phyloP scores from a whole-genome alignment of 108 stramenopile genomes.

The Nitzschia putrida region DNA sequence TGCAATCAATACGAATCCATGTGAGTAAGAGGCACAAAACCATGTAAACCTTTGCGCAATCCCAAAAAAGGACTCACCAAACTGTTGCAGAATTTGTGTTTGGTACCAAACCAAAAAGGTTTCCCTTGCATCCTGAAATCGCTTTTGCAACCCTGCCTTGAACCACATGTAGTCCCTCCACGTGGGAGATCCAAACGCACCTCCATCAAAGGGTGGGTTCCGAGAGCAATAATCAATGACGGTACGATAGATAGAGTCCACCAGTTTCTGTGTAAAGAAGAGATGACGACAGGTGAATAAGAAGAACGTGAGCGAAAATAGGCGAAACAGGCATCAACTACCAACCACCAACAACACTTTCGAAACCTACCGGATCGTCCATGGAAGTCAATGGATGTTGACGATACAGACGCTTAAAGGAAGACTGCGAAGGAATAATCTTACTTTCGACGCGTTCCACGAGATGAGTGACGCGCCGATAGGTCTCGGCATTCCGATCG shows the following conservation, averaged over 20 bases:
- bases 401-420: constrained; percentile 7
- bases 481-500: constrained; percentile 19
- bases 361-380: constrained; percentile 18
- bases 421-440: not conserved
- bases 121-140: not conserved
- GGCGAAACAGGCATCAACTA: too few species aligned
- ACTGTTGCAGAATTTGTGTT: not conserved
- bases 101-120: constrained; percentile 8
- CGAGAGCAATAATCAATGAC: constrained; percentile 10
- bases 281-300: not conserved
- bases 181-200: constrained; percentile 8
- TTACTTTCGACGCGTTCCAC: constrained; percentile 15
- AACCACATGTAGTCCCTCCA: constrained; percentile 25
- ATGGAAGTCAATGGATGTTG: constrained; percentile 13
- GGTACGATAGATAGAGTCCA: constrained; percentile 3
- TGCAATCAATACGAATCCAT: too few species aligned
- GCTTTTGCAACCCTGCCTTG: constrained; percentile 8
- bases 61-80: not conserved
- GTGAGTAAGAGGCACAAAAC: too few species aligned
- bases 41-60: too few species aligned
- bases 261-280: not conserved
- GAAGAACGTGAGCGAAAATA: not conserved
- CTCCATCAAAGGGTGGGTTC: constrained; percentile 21
- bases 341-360: not conserved
- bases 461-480: constrained; percentile 8